Evolutionary conservation across 2,329 filamentous ascomycete species (phyloP), one percentile per base, ranked within the genome.

Genomic region (Stemphylium beticola): DNA sequence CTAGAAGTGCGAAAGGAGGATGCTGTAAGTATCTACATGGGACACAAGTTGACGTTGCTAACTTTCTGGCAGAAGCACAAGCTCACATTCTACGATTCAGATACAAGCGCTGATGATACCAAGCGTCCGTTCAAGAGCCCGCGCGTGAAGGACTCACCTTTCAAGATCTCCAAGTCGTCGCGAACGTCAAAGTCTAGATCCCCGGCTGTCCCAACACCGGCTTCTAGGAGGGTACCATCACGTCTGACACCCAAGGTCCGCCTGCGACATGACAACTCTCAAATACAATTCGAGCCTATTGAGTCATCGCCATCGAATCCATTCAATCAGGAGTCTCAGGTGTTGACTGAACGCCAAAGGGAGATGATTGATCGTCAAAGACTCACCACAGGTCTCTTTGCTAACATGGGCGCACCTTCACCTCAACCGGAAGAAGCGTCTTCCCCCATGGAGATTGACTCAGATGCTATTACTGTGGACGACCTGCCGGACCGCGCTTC

Each of bases 221-320:
- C 49, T 6, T 65, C 51, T 29, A 66, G 60, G 49, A 68, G 64
- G 55, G 45, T 44, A 12, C 53, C 71, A 45, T 49, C 65, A 12
- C 65, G 66, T 39, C 64, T 60, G 24, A 77, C 73, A 44, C 73
- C 74, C 11, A 84, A 82, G 41, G 79, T 82, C 15, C 84, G 83
- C 55, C 79, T 87, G 24, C 85, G 89, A 31, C 92, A 96, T 64
- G 85, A 96, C 58, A 84, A 96, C 73, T 96, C 91, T 0, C 92
- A 96, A 67, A 83, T 96, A 22, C 83, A 90, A 38, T 95, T 95
- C 66, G 85, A 88, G 2, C 78, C 85, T 0, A 88, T 93, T 41
- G 82, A 84, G 26, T 85, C 86, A 11, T 85, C 87, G 0, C 77
- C 82, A 3, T 76, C 81, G 4, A 74, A 77, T 12, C 76, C 73